phyloP scores from a whole-genome alignment of 176 grass and related monocot species.

The Luzula sylvatica region DNA sequence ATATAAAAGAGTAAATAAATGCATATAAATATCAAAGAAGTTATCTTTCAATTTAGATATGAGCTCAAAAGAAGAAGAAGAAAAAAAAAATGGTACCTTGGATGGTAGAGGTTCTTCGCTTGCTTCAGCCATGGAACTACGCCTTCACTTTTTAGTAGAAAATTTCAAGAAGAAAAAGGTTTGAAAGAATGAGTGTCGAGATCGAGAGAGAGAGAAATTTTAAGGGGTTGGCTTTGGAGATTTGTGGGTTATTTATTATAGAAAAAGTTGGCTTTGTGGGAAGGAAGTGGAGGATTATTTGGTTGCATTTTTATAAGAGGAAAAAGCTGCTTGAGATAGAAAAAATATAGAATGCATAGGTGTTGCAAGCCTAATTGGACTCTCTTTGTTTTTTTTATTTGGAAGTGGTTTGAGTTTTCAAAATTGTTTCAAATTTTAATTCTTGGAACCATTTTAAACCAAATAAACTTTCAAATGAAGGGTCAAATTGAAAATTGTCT shows the following conservation, averaged over 20 bases:
- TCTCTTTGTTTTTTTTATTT: background rate
- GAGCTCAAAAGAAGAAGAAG: background rate
- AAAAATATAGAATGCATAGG: background rate
- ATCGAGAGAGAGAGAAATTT: background rate
- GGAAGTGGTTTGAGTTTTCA: background rate
- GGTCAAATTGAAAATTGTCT: too few species aligned
- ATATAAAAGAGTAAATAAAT: background rate
- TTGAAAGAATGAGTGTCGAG: background rate
- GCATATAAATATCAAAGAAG: background rate
- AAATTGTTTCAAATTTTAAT: too few species aligned
- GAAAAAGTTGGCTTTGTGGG: background rate
- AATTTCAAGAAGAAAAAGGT: background rate
- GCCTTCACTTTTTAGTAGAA: background rate
- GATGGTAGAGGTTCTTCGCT: constrained; percentile 43
- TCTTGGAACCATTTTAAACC: too few species aligned
- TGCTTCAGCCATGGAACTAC: constrained; percentile 47
- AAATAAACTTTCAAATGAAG: too few species aligned
- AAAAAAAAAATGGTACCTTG: constrained; percentile 31
- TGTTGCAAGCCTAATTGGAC: constrained; percentile 7
- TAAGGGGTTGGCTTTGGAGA: constrained; percentile 6
- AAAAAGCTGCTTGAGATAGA: constrained; percentile 7
- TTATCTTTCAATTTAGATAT: background rate
- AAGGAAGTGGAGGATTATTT: constrained; percentile 13
- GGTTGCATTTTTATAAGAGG: constrained; percentile 1
- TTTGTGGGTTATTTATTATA: background rate